phyloP scores from a whole-genome alignment of 2,329 filamentous ascomycete genomes.

The Penicillium sp. region DNA sequence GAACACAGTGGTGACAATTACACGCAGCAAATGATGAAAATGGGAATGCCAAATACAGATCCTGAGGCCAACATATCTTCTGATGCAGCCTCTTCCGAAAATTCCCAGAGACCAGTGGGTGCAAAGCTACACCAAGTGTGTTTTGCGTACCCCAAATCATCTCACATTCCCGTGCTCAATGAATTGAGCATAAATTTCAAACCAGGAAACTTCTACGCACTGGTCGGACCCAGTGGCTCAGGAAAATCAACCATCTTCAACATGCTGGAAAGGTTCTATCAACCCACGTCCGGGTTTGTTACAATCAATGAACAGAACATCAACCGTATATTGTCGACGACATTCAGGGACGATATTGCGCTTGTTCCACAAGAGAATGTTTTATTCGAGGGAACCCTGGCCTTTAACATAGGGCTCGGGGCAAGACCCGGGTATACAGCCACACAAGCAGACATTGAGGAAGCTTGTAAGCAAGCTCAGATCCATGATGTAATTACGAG shows the following conservation, averaged over 20 bases:
- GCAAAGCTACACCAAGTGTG: neutral
- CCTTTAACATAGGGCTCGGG: slow-evolving; percentile 46
- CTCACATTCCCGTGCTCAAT: no score
- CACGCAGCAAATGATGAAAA: no score
- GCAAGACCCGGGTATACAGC: slow-evolving; percentile 53
- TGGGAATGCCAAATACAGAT: no score
- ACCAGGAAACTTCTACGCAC: slow-evolving; percentile 60
- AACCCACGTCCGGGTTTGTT: slow-evolving; percentile 30
- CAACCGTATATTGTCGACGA: no score
- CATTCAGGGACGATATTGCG: slow-evolving; percentile 43
- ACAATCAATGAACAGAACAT: no score
- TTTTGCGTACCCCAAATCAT: neutral
- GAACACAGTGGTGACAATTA: neutral
- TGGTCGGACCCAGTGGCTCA: slow-evolving; percentile 65
- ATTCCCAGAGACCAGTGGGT: no score
- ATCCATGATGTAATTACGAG: slow-evolving; percentile 66
- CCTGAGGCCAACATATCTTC: no score
- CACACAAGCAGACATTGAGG: slow-evolving; percentile 60
- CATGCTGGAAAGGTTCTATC: slow-evolving; percentile 56
- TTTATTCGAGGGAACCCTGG: slow-evolving; percentile 48
- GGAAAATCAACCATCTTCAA: slow-evolving; percentile 67
- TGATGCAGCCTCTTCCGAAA: no score
- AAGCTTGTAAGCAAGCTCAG: slow-evolving; percentile 65
- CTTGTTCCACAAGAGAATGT: slow-evolving; percentile 49
- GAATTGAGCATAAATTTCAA: slow-evolving; percentile 50